Base-by-base conservation (phyloP, 2,329 filamentous ascomycete species). In the Rhynchosporium secalis region DNA sequence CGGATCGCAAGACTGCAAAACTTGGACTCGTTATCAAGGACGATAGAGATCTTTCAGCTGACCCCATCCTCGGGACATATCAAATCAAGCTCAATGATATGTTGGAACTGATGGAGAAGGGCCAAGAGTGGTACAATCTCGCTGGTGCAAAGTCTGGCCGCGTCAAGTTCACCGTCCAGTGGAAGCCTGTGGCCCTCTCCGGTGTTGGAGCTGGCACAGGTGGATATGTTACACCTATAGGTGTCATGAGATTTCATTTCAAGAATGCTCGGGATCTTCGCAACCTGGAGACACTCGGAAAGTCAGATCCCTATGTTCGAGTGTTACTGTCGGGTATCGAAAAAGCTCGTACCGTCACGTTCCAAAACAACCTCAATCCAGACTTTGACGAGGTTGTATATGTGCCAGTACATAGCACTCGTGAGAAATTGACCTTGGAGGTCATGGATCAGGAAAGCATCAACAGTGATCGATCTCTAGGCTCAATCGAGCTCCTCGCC, bases 351-450 rank as follows among this genome's bases (percentile, higher is more conserved):
- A 98, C 95, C 2, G 95, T 99, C 56, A 98, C 94, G 0, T 96
- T 95, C 80, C 88, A 92, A 74, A 99, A 96, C 77, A 96, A 97
- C 65, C 85, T 99, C 62, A 92, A 96, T 74, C 95, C 95, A 1
- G 90, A 95, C 58, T 99, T 91, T 88, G 92, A 99, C 72, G 95
- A 99, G 76, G 87, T 99, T 29, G 84, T 97, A 28, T 99, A 99
- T 73, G 83, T 99, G 0, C 94, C 96, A 1, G 84, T 99, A 62
- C 94, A 97, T 75, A 92, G 88, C 6, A 72, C 84, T 13, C 88
- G 91, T 38, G 95, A 99, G 75, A 92, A 90, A 72, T 80, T 99
- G 36, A 86, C 87, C 0, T 78, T 99, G 20, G 95, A 99, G 75
- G 92, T 98, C 67, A 96, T 99, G 94, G 95, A 99, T 71, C 87